Evolutionary conservation across 1,139 yeast species (phyloP), one percentile per base, ranked within the genome.

Genomic region (Kodamaea plutei): DNA sequence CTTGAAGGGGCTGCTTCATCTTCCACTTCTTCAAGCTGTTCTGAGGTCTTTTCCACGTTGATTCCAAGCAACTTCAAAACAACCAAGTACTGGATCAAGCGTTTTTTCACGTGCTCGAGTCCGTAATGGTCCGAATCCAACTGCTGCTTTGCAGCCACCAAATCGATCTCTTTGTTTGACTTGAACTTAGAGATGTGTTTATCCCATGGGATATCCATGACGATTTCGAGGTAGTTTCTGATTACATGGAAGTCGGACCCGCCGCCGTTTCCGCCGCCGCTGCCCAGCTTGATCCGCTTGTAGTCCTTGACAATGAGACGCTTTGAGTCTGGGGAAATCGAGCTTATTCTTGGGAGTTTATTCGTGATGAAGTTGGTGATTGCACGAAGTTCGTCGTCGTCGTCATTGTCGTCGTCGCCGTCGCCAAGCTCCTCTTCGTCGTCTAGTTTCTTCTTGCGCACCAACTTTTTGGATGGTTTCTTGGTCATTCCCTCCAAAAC

Each of bases 51-150:
- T 17, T 62, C 65, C 2, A 69, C 69, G 38, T 62, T 64, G 17
- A 58, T 51, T 6, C 68, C 69, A 33, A 80, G 73, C 24, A 85
- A 64, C 41, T 84, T 81, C 45, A 84, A 60, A 8, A 87, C 89
- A 7, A 91, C 88, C 30, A 85, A 61, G 49, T 85, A 87, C 52
- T 89, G 95, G 28, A 88, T 58, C 34, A 89, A 69, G 33, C 96
- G 69, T 45, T 75, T 81, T 54, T 89, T 89, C 30, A 87, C 95
- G 40, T 80, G 77, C 36, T 78, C 76, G 50, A 89, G 66, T 0
- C 96, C 96, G 52, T 77, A 84, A 57, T 89, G 96, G 44, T 87
- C 96, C 20, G 67, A 69, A 50, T 88, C 87, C 24, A 89, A 62
- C 38, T 79, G 77, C 12, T 58, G 53, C 36, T 70, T 69, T 0